Evolutionary conservation across 805 yeast genomes (phyloP), one percentile per base, ranked within the genome.

Genomic region (Ogataea pignaliae): DNA sequence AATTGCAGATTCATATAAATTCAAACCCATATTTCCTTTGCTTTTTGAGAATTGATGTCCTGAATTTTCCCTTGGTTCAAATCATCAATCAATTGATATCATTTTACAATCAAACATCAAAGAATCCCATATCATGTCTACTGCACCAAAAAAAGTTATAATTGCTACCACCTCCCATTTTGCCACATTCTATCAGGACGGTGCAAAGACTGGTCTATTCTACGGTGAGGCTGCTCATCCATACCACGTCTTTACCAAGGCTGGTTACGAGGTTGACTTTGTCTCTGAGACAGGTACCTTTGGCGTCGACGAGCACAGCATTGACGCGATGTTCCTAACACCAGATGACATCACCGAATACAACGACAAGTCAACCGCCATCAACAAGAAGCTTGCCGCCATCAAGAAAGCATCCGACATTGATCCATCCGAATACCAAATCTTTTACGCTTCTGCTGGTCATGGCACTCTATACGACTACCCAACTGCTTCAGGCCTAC

Each of bases 391-490:
- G 14, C 49, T 79, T 29, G 56, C 60, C 29, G 53, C 61, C 13
- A 57, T 75, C 53, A 74, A 75, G 63, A 71, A 69, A 47, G 73
- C 82, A 8, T 51, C 70, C 13, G 81, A 75, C 26, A 60, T 79
- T 39, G 59, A 75, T 42, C 60, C 81, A 11, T 57, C 59, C 13
- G 78, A 78, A 33, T 82, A 70, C 60, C 14, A 69, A 37, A 69
- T 79, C 47, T 72, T 81, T 58, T 80, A 67, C 52, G 85, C 83
- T 34, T 73, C 84, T 39, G 88, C 79, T 40, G 88, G 88, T 33
- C 88, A 83, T 55, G 88, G 78, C 29, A 67, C 83, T 28, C 50
- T 73, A 34, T 77, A 71, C 50, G 88, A 81, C 59, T 79, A 39
- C 37, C 42, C 42, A 26, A 39, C 58, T 3, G 83, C 83, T 13